Evolutionary conservation across 2,329 filamentous ascomycete genomes (phyloP), one percentile per base, ranked within the genome.

Genomic region (Septoria petroselini): DNA sequence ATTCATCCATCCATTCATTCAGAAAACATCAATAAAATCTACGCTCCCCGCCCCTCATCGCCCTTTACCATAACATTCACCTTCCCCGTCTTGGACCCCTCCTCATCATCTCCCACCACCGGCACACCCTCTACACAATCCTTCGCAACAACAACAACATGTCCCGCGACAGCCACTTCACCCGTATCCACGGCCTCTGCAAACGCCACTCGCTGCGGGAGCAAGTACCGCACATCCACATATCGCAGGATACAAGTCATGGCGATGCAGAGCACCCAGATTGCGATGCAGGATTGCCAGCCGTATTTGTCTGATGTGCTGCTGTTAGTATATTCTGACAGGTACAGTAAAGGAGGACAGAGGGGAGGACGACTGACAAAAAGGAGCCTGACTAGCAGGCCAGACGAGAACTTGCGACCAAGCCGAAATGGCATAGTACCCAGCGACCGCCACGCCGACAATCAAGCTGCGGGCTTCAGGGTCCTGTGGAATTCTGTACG

Each of bases 351-450:
- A n/a, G n/a, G n/a, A n/a, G n/a, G n/a, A n/a, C n/a, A n/a, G n/a
- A n/a, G n/a, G n/a, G n/a, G n/a, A n/a, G n/a, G 35, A 1, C 7
- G 7, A 44, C 56, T 51, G 45, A 58, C 51, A 78, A 41, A 72
- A 74, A 0, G 76, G 76, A 2, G 76, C 76, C 52, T 78, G 71
- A 1, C 65, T 68, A 1, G 76, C 75, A 3, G 76, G 76, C 76
- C 76, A 78, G 1, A 77, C 71, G 1, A 77, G 65, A 2, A 78
- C 73, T 47, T 78, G 75, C 5, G 71, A 74, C 75, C 75, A 78
- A 1, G 76, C 73, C 0, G 73, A 71, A 19, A 78, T 71, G 2
- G 74, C 72, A 54, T 78, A 78, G 49, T 77, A 75, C 0, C 70
- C 69, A 2, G 76, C 74, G 15, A 79, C 73, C 1, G 73, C 68